Conservation (phyloP, 1,284 basidiomycete species). For the Heterobasidion irregulare region DNA sequence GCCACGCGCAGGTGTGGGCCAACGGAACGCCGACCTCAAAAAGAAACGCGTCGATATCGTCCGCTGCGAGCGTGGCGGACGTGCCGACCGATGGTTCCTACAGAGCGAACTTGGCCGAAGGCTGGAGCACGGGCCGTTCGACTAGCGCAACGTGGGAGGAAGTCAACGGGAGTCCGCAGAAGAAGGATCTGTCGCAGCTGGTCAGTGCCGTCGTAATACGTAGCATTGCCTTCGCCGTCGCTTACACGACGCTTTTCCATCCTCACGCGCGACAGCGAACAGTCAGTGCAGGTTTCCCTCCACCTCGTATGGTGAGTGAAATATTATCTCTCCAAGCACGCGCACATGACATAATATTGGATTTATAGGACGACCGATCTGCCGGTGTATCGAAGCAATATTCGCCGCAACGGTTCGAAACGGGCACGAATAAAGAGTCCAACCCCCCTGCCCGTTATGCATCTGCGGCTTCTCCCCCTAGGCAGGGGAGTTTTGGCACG, state of each 20-base stretch:
- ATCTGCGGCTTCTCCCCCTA: conserved; percentile 32
- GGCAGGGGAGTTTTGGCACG: conserved; percentile 21
- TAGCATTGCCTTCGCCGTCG: not conserved
- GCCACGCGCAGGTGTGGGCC: conserved; percentile 46
- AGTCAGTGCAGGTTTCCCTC: conserved; percentile 26
- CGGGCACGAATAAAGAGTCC: conserved; percentile 31
- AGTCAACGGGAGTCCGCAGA: conserved; percentile 34
- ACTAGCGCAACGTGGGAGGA: conserved; percentile 60
- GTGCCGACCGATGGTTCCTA: conserved; percentile 39
- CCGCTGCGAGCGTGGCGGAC: conserved; percentile 40
- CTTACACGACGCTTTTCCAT: conserved; percentile 15
- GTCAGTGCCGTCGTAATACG: conserved; percentile 4
- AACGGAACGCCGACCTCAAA: conserved; percentile 39
- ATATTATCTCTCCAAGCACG: conserved; percentile 8
- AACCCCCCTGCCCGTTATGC: conserved; percentile 30
- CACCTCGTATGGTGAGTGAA: conserved; percentile 31
- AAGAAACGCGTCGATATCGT: conserved; percentile 57
- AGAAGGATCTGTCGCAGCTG: conserved; percentile 36
- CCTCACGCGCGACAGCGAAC: conserved; percentile 40
- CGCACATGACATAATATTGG: conserved; percentile 1
- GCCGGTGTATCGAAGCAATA: conserved; percentile 27
- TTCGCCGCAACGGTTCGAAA: conserved; percentile 48
- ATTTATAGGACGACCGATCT: conserved; percentile 39
- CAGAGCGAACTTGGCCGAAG: conserved; percentile 38
- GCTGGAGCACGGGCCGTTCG: conserved; percentile 35